Conservation (phyloP, 345 rosid genomes). For the Durio zibethinus region DNA sequence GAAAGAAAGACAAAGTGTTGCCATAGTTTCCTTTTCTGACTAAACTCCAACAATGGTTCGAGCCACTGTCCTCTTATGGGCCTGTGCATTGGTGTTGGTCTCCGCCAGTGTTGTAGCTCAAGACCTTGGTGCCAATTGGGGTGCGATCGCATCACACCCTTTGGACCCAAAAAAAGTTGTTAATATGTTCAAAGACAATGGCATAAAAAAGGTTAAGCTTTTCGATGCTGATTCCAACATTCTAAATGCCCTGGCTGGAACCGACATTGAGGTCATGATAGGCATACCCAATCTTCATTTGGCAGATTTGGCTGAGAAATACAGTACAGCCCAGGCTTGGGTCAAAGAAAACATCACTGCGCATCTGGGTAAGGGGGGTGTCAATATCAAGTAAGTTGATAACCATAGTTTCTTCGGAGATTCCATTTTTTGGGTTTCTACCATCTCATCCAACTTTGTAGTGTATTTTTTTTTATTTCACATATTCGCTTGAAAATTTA, state of each 20-base stretch:
- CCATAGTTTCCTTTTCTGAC: neutral
- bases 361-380: conserved; percentile 38
- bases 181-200: conserved; percentile 63
- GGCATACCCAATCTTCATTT: conserved; percentile 74
- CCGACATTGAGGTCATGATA: conserved; percentile 67
- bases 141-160: conserved; percentile 58
- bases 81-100: conserved; percentile 15
- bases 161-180: conserved; percentile 59
- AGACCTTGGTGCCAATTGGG: conserved; percentile 86
- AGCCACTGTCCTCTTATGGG: conserved; percentile 21
- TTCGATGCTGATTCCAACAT: conserved; percentile 54
- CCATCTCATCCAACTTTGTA: too few relatives aligned
- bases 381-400: conserved; percentile 53
- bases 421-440: too few relatives aligned
- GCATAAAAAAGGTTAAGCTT: conserved; percentile 61
- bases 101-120: conserved; percentile 26
- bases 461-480: too few relatives aligned
- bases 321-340: conserved; percentile 57
- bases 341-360: conserved; percentile 63
- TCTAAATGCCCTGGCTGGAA: conserved; percentile 41
- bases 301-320: conserved; percentile 26
- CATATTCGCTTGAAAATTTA: too few relatives aligned
- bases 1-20: neutral
- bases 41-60: conserved; percentile 19
- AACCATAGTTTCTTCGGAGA: neutral